Evolutionary conservation across 1,139 yeast genomes (phyloP).

Genomic region (Debaryomycetaceae sp.): DNA sequence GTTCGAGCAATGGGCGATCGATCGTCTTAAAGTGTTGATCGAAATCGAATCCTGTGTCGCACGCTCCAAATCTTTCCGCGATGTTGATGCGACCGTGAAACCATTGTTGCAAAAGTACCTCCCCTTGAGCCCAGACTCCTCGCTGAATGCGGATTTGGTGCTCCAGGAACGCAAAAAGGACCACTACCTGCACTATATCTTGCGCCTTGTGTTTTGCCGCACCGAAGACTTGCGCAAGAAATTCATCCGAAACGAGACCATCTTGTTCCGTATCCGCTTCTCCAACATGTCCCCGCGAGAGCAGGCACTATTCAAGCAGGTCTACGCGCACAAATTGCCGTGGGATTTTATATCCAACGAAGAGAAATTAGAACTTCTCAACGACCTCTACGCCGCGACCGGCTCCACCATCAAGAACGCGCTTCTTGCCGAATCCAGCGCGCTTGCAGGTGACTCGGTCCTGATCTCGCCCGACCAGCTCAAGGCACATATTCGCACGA

Average conservation of each 20-base stretch:
- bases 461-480: constrained; percentile 31
- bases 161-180: constrained; percentile 66
- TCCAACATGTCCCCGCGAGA: constrained; percentile 56
- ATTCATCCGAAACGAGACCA: constrained; percentile 66
- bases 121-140: constrained; percentile 42
- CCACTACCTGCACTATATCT: constrained; percentile 81
- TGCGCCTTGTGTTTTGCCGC: constrained; percentile 83
- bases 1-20: constrained; percentile 94
- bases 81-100: constrained; percentile 51
- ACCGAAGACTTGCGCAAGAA: constrained; percentile 76
- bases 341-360: constrained; percentile 61
- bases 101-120: constrained; percentile 56
- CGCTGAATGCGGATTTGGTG: constrained; percentile 20
- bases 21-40: constrained; percentile 68
- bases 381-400: constrained; percentile 45
- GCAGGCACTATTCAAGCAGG: constrained; percentile 55
- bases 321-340: constrained; percentile 41
- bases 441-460: constrained; percentile 16
- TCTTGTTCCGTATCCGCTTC: constrained; percentile 65
- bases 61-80: constrained; percentile 54
- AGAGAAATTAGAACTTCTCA: constrained; percentile 45
- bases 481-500: constrained; percentile 27
- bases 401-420: constrained; percentile 23
- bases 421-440: constrained; percentile 15
- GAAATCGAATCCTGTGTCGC: constrained; percentile 73